Conservation (phyloP, 495 filamentous ascomycete genomes). For the Neurospora cerealis region DNA sequence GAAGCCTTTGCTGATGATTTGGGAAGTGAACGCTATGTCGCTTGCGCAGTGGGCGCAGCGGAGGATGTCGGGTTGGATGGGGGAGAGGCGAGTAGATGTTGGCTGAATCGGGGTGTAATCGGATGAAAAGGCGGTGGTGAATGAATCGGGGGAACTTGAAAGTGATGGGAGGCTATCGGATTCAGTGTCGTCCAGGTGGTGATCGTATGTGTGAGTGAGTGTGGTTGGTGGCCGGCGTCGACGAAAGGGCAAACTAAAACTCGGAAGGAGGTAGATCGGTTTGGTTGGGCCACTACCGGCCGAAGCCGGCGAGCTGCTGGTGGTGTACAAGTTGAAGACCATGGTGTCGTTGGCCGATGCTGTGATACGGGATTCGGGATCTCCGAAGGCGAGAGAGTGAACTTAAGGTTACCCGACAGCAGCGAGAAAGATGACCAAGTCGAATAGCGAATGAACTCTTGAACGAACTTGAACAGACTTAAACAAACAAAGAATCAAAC, state of each 20-base stretch:
- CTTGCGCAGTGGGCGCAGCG: slow-evolving; percentile 64
- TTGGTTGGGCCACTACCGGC: slow-evolving; percentile 30
- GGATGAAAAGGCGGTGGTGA: slow-evolving; percentile 11
- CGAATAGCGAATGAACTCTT: background rate
- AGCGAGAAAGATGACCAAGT: background rate
- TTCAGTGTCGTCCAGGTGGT: background rate
- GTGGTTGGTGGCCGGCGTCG: slow-evolving; percentile 17
- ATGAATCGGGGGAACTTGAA: slow-evolving; percentile 26
- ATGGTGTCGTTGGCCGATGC: slow-evolving; percentile 6
- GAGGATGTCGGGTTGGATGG: slow-evolving; percentile 39
- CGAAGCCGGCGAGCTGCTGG: slow-evolving; percentile 1
- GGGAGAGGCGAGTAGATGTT: slow-evolving; percentile 14
- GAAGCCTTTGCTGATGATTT: slow-evolving; percentile 88
- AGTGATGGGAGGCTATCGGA: slow-evolving; percentile 9
- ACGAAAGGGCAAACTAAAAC: slow-evolving; percentile 33
- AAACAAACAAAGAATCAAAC: background rate
- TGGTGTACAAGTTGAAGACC: slow-evolving; percentile 12
- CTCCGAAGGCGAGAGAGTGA: background rate
- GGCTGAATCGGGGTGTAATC: background rate
- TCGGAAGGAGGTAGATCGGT: slow-evolving; percentile 41
- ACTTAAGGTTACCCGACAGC: background rate
- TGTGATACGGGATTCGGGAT: background rate
- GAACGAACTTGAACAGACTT: background rate
- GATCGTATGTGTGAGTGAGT: background rate
- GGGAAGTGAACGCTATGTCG: slow-evolving; percentile 64